Base-by-base conservation (phyloP, 768 basidiomycete genomes). In the Roridomyces roridus region DNA sequence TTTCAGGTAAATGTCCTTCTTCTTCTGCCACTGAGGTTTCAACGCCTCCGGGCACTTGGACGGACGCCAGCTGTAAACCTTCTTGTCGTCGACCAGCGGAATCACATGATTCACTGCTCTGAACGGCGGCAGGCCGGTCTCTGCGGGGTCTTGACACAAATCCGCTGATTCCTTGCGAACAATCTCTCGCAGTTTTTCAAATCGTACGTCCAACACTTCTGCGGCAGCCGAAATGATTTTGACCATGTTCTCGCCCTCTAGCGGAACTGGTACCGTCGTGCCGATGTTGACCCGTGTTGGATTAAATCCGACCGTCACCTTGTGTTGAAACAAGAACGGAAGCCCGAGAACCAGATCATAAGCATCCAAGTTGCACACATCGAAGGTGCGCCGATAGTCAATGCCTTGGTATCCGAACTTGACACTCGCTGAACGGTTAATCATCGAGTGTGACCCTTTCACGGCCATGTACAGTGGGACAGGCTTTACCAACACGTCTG, bases 11-110 rank as follows among this genome's bases (percentile, higher is more conserved):
- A 65, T 60, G 3, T 74, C 65, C 0, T 63, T 58, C 51, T 76
- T 76, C 29, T 65, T 64, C 0, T 42, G 25, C 72, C 71, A 74
- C 1, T 64, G 29, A 0, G 51, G 44, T 26, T 63, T 64, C 5
- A 69, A 49, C 0, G 70, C 65, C 17, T 76, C 72, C 0, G 74
- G 74, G 43, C 75, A 74, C 9, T 59, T 47, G 2, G 69, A 70
- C 0, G 69, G 71, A 7, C 67, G 50, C 71, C 69, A 77, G 0
- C 51, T 44, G 39, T 71, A 72, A 0, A 70, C 48, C n/a, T n/a
- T n/a, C n/a, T n/a, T n/a, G n/a, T n/a, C n/a, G n/a, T n/a, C n/a
- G n/a, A n/a, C n/a, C n/a, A n/a, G n/a, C n/a, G n/a, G n/a, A n/a
- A n/a, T n/a, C n/a, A n/a, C n/a, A n/a, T n/a, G n/a, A n/a, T n/a